These are phyloP conservation scores for Mycena olivaceomarginata DNA, from an alignment of 768 basidiomycete species.

Conservation along the genomic window DNA sequence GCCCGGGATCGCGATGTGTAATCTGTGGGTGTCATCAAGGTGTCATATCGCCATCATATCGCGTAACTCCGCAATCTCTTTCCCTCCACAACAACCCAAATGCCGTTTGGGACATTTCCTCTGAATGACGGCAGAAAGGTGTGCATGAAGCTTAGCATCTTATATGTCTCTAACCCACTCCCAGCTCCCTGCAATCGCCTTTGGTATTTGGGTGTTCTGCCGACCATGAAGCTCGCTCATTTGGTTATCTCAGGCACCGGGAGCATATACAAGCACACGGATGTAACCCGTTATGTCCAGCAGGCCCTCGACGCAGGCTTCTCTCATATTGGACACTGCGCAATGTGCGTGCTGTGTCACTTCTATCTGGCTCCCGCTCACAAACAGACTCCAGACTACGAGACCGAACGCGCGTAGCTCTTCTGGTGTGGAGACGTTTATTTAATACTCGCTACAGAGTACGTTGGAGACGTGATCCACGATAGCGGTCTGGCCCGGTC, in stretches of 20 bases:
- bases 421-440: slow-evolving; percentile 45
- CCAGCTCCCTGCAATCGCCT: slow-evolving; percentile 68
- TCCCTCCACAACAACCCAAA: slow-evolving; percentile 39
- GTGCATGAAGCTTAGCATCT: neutral
- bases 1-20: rapidly evolving
- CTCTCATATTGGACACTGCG: slow-evolving; percentile 70
- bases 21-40: too few species aligned
- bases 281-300: slow-evolving; percentile 64
- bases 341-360: slow-evolving; percentile 50
- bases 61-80: too few species aligned
- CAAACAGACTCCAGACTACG: slow-evolving; percentile 20
- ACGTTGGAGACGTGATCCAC: slow-evolving; percentile 52
- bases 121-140: slow-evolving; percentile 55
- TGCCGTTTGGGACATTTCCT: slow-evolving; percentile 50
- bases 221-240: neutral
- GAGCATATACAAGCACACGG: slow-evolving; percentile 50
- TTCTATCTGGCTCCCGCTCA: neutral
- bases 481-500: slow-evolving; percentile 54
- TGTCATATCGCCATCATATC: too few species aligned
- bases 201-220: slow-evolving; percentile 56
- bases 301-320: slow-evolving; percentile 70
- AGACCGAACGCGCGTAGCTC: slow-evolving; percentile 46
- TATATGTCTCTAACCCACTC: neutral
- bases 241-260: slow-evolving; percentile 30
- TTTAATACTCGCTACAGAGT: slow-evolving; percentile 48